Evolutionary conservation across 2,329 filamentous ascomycete genomes (phyloP).

Genomic region (Ampelomyces quisqualis): DNA sequence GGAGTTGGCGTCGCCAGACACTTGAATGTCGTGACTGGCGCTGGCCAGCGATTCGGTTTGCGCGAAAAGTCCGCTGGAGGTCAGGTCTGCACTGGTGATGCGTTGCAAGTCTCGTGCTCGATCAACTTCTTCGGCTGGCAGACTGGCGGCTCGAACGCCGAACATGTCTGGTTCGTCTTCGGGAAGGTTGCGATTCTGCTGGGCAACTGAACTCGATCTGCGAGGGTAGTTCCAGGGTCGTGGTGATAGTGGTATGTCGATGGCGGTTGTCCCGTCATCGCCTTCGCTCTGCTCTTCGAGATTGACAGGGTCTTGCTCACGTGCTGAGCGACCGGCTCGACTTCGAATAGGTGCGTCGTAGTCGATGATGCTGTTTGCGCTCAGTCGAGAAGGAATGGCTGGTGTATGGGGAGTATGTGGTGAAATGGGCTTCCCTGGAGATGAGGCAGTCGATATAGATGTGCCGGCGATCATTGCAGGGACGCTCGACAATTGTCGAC

Average conservation of each 20-base stretch:
- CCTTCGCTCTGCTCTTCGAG: constrained; percentile 31
- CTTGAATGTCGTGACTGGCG: constrained; percentile 25
- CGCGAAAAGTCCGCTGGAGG: constrained; percentile 63
- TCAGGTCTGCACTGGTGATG: constrained; percentile 53
- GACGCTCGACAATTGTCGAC: constrained; percentile 69
- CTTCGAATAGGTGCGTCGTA: constrained; percentile 52
- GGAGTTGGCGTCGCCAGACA: constrained; percentile 19
- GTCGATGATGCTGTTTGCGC: constrained; percentile 82
- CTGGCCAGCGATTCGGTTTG: constrained; percentile 39
- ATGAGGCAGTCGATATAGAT: constrained; percentile 81
- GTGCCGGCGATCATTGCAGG: constrained; percentile 63
- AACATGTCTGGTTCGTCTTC: constrained; percentile 62
- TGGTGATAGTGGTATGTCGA: constrained; percentile 73
- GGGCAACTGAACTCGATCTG: constrained; percentile 69
- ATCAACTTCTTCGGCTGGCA: constrained; percentile 61
- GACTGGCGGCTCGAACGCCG: constrained; percentile 65
- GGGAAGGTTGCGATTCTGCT: constrained; percentile 64
- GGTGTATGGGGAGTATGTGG: constrained; percentile 91
- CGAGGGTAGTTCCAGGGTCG: constrained; percentile 54
- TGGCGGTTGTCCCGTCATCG: constrained; percentile 60
- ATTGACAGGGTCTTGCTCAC: constrained; percentile 29
- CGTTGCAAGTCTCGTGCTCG: constrained; percentile 44
- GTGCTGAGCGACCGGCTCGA: constrained; percentile 35
- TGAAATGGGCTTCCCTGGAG: constrained; percentile 82
- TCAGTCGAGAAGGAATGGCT: constrained; percentile 88